phyloP scores from a whole-genome alignment of 2,329 filamentous ascomycete species.

The Monosporascus sp. region DNA sequence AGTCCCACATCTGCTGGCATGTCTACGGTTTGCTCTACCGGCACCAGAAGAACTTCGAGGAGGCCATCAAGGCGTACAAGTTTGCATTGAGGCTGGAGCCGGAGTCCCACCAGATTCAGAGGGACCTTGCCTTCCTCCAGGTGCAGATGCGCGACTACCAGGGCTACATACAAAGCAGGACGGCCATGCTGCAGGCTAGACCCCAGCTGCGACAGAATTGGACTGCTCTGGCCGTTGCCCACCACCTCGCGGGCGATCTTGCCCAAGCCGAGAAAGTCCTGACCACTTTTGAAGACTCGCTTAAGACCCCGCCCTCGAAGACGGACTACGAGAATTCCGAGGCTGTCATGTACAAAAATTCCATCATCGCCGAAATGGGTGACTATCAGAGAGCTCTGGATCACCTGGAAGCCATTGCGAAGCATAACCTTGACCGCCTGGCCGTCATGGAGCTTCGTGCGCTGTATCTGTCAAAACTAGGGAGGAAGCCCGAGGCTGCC shows the following conservation, averaged over 20 bases:
- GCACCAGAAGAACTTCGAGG: slow-evolving; percentile 94
- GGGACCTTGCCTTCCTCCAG: slow-evolving; percentile 88
- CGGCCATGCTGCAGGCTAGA: slow-evolving; percentile 78
- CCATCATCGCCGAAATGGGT: slow-evolving; percentile 84
- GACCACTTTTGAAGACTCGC: slow-evolving; percentile 85
- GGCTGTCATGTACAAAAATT: slow-evolving; percentile 91
- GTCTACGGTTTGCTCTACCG: slow-evolving; percentile 94
- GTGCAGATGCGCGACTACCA: slow-evolving; percentile 94
- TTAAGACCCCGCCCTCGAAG: slow-evolving; percentile 74
- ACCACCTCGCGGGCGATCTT: slow-evolving; percentile 85
- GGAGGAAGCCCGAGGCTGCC: slow-evolving; percentile 71
- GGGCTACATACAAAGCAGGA: slow-evolving; percentile 87
- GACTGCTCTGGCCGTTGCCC: slow-evolving; percentile 92
- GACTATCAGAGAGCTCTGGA: slow-evolving; percentile 79
- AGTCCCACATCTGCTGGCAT: slow-evolving; percentile 99
- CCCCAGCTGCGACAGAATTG: slow-evolving; percentile 85
- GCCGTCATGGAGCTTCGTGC: slow-evolving; percentile 82
- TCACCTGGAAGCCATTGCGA: slow-evolving; percentile 74
- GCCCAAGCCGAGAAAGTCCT: slow-evolving; percentile 85
- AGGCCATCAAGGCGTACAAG: slow-evolving; percentile 98
- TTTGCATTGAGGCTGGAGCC: slow-evolving; percentile 90
- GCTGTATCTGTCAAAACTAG: slow-evolving; percentile 76
- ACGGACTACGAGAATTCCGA: slow-evolving; percentile 90
- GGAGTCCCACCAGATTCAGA: slow-evolving; percentile 89
- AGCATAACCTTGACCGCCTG: slow-evolving; percentile 76